Evolutionary conservation across 305 asterid species (phyloP).

Genomic region (Coffea humblotiana): DNA sequence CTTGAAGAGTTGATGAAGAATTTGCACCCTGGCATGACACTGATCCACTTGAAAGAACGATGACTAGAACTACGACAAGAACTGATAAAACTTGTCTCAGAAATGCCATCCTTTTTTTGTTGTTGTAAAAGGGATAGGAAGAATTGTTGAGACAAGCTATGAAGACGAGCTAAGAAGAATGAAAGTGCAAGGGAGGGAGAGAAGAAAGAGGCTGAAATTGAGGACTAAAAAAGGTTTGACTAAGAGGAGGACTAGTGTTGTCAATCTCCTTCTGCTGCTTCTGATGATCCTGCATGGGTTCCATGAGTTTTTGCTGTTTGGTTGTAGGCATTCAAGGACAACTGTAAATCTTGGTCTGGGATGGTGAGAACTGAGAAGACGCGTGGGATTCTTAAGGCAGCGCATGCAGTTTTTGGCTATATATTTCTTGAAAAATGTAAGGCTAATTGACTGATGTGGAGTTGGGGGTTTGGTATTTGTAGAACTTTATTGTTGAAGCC

Average conservation of each 20-base stretch:
- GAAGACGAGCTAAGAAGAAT: neutral
- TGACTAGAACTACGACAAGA: slow-evolving; percentile 16
- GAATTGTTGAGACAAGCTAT: neutral
- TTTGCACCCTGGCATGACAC: slow-evolving; percentile 26
- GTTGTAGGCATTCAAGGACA: slow-evolving; percentile 24
- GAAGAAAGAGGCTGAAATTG: neutral
- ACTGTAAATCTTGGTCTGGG: slow-evolving; percentile 22
- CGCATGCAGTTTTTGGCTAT: slow-evolving; percentile 29
- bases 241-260: neutral
- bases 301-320: slow-evolving; percentile 4
- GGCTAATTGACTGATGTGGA: slow-evolving; percentile 2
- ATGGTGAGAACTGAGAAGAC: slow-evolving; percentile 20
- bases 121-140: neutral
- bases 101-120: slow-evolving; percentile 26
- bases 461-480: slow-evolving; percentile 13
- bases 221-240: slow-evolving; percentile 14
- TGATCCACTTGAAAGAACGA: slow-evolving; percentile 16
- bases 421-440: slow-evolving; percentile 17
- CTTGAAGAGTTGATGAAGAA: slow-evolving; percentile 25
- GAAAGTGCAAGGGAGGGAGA: neutral
- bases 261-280: slow-evolving; percentile 10
- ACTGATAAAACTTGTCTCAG: slow-evolving; percentile 2
- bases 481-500: slow-evolving; percentile 13
- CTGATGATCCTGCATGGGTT: slow-evolving; percentile 28
- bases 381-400: slow-evolving; percentile 21